Evolutionary conservation across 2,329 filamentous ascomycete species (phyloP), one percentile per base, ranked within the genome.

Genomic region (Neopestalotiopsis sp.): DNA sequence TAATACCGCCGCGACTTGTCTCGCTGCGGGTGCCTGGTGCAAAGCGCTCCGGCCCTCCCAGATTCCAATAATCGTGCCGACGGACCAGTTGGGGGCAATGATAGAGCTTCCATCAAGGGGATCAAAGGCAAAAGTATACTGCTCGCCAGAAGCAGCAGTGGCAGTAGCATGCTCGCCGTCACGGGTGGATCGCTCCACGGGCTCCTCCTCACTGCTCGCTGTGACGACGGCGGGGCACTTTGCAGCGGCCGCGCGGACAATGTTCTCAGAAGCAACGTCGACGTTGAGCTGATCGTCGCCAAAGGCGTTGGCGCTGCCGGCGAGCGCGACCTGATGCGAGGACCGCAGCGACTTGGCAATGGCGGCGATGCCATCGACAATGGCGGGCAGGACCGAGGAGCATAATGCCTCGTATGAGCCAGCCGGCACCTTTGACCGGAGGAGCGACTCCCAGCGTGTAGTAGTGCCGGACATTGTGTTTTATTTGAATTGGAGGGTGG

Each of bases 61-160:
- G 52, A 91, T 78, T 7, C 89, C 88, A 17, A 90, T 78, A 69
- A 91, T 91, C 61, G 88, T 84, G 28, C 87, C 87, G 9, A 89
- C 87, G 0, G 85, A 82, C 86, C 86, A 89, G 74, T 89, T 89
- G 1, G 87, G 82, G 0, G 81, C 85, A 58, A 89, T 88, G 73
- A 89, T 89, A 70, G 86, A 90, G 76, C 86, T 89, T 12, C 89
- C 89, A 72, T 91, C 89, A 0, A 91, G 83, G 0, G 89, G 89
- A 72, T 91, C 89, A 72, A 91, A 91, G 0, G 88, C 88, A 9
- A 90, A 78, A 0, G 88, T 85, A 77, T 91, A 91, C 34, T 79
- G 74, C 72, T 89, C 65, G 14, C 20, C 85, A 2, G 24, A 28
- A 4, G 67, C 12, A 58, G 28, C 1, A 38, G 67, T 10, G 52